Conservation (phyloP, 106 monocot genomes). For the Phalaenopsis equestris region DNA sequence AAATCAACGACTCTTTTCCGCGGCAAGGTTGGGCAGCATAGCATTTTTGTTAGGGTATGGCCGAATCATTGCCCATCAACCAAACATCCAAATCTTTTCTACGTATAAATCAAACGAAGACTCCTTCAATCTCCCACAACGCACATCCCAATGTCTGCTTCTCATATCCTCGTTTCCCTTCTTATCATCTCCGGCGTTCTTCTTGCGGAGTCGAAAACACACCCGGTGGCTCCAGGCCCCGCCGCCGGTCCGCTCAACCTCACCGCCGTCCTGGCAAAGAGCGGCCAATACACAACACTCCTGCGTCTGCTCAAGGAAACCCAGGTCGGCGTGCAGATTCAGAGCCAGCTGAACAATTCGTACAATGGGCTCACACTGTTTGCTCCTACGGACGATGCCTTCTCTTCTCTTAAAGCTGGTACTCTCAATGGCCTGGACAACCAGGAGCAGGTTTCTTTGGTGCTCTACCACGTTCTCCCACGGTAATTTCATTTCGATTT, state of each 20-base stretch:
- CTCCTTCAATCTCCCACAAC: no score
- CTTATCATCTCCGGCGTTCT: no score
- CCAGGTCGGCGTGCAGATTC: constrained; percentile 37
- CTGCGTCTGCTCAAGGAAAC: constrained; percentile 39
- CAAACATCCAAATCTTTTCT: no score
- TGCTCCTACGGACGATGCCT: constrained; percentile 78
- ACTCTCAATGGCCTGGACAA: constrained; percentile 33
- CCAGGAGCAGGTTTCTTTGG: constrained; percentile 35
- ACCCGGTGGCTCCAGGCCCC: constrained; percentile 7
- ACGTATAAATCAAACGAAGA: no score
- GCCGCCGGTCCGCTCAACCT: constrained; percentile 18
- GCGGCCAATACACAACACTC: constrained; percentile 34
- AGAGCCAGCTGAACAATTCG: constrained; percentile 56
- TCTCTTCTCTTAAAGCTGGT: constrained; percentile 42
- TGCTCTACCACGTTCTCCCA: constrained; percentile 52
- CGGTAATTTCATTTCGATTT: no score
- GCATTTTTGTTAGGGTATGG: no score
- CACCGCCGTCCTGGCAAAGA: constrained; percentile 31
- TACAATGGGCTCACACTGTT: constrained; percentile 43
- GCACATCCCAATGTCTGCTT: no score
- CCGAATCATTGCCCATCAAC: no score
- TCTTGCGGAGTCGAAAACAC: no score
- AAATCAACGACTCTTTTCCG: no score
- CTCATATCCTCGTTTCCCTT: no score
- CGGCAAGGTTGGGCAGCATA: no score